These are phyloP conservation scores for Exophiala phaeomuriformis DNA, from an alignment of 2,329 filamentous ascomycete genomes.

Conservation along the genomic window DNA sequence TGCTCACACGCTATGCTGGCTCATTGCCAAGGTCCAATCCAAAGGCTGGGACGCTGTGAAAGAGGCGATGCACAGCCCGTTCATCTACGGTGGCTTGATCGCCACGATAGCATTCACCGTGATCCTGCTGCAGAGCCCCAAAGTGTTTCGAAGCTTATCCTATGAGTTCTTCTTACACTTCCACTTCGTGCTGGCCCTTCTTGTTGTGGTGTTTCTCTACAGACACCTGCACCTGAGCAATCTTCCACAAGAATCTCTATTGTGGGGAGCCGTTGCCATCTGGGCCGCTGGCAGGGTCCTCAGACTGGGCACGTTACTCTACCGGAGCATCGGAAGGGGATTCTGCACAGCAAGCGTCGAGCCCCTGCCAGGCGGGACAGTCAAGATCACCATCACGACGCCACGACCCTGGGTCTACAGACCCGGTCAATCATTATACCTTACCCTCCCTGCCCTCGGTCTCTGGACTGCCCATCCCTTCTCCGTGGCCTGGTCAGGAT, in stretches of 20 bases:
- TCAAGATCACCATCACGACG: slow-evolving; percentile 62
- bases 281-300: slow-evolving; percentile 67
- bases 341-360: slow-evolving; percentile 61
- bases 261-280: slow-evolving; percentile 65
- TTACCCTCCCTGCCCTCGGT: slow-evolving; percentile 60
- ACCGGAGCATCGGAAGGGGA: slow-evolving; percentile 54
- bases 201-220: slow-evolving; percentile 65
- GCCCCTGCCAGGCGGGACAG: slow-evolving; percentile 61
- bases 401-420: slow-evolving; percentile 59
- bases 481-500: slow-evolving; percentile 66
- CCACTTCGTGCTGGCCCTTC: slow-evolving; percentile 68
- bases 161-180: slow-evolving; percentile 92
- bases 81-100: slow-evolving; percentile 40
- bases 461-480: slow-evolving; percentile 72
- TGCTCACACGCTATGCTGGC: slow-evolving; percentile 66
- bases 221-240: slow-evolving; percentile 73
- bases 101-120: slow-evolving; percentile 52
- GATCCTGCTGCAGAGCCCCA: slow-evolving; percentile 63
- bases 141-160: slow-evolving; percentile 82
- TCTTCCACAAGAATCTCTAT: slow-evolving; percentile 64
- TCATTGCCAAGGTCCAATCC: slow-evolving; percentile 56
- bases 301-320: slow-evolving; percentile 57
- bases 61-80: slow-evolving; percentile 29
- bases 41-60: slow-evolving; percentile 35
- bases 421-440: slow-evolving; percentile 67